Percentiles rank a stretch among this genome's conserved stretches.
Evolutionary conservation across 1,284 basidiomycete genomes (phyloP).

Genomic region (Rhodotorula sp.): DNA sequence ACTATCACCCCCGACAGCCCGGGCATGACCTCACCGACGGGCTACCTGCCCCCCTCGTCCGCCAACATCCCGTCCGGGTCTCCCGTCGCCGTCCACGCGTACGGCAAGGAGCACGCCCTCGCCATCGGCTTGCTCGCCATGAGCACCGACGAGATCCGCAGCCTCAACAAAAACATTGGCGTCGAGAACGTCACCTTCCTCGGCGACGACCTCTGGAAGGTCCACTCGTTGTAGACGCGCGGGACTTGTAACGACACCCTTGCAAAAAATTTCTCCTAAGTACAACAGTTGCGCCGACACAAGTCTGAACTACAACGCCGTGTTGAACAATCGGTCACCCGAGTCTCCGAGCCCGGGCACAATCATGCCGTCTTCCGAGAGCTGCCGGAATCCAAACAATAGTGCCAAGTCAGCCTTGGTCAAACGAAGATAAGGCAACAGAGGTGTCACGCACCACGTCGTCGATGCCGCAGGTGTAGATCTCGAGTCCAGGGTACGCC

Average conservation of each 20-base stretch:
- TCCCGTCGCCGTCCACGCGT: conserved; percentile 83
- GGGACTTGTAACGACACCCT: neutral
- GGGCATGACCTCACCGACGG: conserved; percentile 88
- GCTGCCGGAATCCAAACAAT: conserved; percentile 34
- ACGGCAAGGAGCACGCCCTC: conserved; percentile 92
- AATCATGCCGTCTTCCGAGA: conserved; percentile 73
- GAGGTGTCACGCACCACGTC: conserved; percentile 45
- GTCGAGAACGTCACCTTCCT: conserved; percentile 82
- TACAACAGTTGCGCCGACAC: neutral
- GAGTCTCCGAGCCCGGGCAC: conserved; percentile 78
- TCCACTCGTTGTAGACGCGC: conserved; percentile 58
- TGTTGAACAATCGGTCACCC: conserved; percentile 25
- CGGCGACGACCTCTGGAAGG: conserved; percentile 86
- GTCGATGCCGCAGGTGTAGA: conserved; percentile 81
- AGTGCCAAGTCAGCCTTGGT: neutral
- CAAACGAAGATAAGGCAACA: neutral
- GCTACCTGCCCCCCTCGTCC: conserved; percentile 74
- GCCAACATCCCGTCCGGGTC: conserved; percentile 65
- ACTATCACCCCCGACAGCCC: conserved; percentile 53
- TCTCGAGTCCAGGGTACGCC: conserved; percentile 74
- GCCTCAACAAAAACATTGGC: conserved; percentile 83
- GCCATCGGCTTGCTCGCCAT: conserved; percentile 83
- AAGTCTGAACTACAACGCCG: neutral
- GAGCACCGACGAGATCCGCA: conserved; percentile 82
- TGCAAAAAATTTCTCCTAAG: too few relatives aligned